Evolutionary conservation across 805 yeast species (phyloP), one percentile per base, ranked within the genome.

Genomic region (Brettanomyces bruxellensis): DNA sequence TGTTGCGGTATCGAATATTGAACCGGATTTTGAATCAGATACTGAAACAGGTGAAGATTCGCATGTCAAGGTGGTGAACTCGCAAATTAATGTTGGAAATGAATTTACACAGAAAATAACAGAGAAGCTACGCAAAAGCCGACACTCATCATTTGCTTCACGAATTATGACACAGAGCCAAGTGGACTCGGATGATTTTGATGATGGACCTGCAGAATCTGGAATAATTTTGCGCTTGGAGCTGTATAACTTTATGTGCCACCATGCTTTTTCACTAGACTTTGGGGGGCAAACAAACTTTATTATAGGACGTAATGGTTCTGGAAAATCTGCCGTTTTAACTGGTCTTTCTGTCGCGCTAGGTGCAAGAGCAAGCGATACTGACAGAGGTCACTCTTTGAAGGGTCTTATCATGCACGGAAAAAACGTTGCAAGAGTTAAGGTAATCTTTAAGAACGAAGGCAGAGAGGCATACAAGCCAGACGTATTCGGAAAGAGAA

Each of bases 261-360:
- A 93, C 59, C 83, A 79, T 41, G 78, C 86, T 46, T 86, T 93
- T 56, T 80, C 79, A 47, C 65, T 93, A 7, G 75, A 73, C 3
- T 72, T 90, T 32, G 93, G 93, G 1, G 89, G 91, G 0, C 78
- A 81, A 45, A 71, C 90, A 54, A 90, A 90, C 61, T 85, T 90
- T 58, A 86, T 90, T 47, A 83, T 86, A 37, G 98, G 98, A 22
- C 72, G 83, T 47, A 90, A 90, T 58, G 98, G 98, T 3, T 80
- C 90, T 36, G 98, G 98, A 30, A 90, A 90, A 59, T 78, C 87
- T 59, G 95, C 97, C 1, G 75, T 90, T 18, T 66, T 90, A 48
- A 88, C 96, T 0, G 96, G 95, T 0, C 79, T 90, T 1, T 79
- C 90, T 6, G 82, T 88, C 4, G 91, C 95, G 2, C 64, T 91